Conservation (phyloP, 2,329 filamentous ascomycete species). For the Curvularia spicifera region DNA sequence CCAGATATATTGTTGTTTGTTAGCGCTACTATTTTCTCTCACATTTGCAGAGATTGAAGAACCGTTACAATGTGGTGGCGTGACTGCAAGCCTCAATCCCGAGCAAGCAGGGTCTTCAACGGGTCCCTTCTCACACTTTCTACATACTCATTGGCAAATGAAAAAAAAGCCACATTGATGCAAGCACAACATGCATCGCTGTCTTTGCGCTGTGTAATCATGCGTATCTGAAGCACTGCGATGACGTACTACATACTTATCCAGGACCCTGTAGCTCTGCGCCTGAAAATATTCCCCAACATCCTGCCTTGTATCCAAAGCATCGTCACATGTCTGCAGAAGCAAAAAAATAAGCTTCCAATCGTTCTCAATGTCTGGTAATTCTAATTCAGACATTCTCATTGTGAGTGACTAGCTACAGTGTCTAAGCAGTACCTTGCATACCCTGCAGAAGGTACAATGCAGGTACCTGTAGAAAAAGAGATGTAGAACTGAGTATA, state of each 20-base stretch:
- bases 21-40: not conserved
- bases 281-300: not conserved
- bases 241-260: slow-evolving; percentile 6
- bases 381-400: slow-evolving; percentile 4
- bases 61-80: not conserved
- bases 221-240: slow-evolving; percentile 1
- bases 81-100: not conserved
- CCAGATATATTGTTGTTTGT: no score
- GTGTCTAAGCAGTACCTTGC: no score
- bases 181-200: not conserved
- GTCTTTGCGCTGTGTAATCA: not conserved
- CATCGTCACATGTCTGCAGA: not conserved
- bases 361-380: not conserved
- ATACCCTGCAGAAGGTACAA: not conserved
- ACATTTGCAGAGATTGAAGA: not conserved
- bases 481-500: not conserved
- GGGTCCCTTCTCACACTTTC: not conserved
- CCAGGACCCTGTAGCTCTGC: slow-evolving; percentile 1
- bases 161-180: not conserved
- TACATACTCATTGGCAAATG: not conserved
- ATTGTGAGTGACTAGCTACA: not conserved
- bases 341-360: not conserved
- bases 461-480: not conserved
- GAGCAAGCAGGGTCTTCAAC: not conserved
- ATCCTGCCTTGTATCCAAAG: not conserved